These are phyloP conservation scores for Dictyophora rubrovolvata DNA, from an alignment of 768 basidiomycete genomes.

Conservation along the genomic window DNA sequence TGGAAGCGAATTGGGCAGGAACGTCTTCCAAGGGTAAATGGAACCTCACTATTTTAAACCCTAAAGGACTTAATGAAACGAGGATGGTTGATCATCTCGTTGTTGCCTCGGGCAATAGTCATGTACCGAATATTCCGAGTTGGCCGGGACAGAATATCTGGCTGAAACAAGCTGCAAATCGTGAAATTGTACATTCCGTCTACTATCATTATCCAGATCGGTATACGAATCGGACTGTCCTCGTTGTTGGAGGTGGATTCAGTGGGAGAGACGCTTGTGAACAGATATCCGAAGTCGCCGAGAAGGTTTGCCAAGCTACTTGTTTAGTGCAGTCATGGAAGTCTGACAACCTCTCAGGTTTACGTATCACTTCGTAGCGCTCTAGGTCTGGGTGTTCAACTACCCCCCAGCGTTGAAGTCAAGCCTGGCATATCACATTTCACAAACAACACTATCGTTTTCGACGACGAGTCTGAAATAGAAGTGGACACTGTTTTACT, in stretches of 20 bases:
- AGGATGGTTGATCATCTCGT: slow-evolving; percentile 42
- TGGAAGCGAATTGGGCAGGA: slow-evolving; percentile 35
- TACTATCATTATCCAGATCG: slow-evolving; percentile 40
- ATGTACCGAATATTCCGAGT: slow-evolving; percentile 34
- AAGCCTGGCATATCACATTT: slow-evolving; percentile 43
- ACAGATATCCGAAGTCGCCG: slow-evolving; percentile 31
- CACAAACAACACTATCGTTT: slow-evolving; percentile 32
- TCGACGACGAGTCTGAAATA: slow-evolving; percentile 34
- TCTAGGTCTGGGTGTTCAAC: background rate
- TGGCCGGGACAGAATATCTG: slow-evolving; percentile 42
- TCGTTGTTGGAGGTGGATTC: slow-evolving; percentile 39
- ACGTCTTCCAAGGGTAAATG: slow-evolving; percentile 29
- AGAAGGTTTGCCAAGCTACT: slow-evolving; percentile 24
- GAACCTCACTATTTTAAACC: slow-evolving; percentile 28
- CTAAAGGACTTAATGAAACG: slow-evolving; percentile 7
- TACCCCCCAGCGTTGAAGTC: background rate
- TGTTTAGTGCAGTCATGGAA: background rate
- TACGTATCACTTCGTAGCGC: slow-evolving; percentile 12
- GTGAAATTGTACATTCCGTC: slow-evolving; percentile 41
- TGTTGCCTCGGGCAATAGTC: slow-evolving; percentile 47
- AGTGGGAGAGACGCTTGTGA: slow-evolving; percentile 38
- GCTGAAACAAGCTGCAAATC: slow-evolving; percentile 25
- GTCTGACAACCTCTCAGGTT: background rate
- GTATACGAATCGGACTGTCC: slow-evolving; percentile 32
- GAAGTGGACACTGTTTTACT: slow-evolving; percentile 40